Base-by-base conservation (phyloP, 345 rosid species). In the Luvunga scandens region DNA sequence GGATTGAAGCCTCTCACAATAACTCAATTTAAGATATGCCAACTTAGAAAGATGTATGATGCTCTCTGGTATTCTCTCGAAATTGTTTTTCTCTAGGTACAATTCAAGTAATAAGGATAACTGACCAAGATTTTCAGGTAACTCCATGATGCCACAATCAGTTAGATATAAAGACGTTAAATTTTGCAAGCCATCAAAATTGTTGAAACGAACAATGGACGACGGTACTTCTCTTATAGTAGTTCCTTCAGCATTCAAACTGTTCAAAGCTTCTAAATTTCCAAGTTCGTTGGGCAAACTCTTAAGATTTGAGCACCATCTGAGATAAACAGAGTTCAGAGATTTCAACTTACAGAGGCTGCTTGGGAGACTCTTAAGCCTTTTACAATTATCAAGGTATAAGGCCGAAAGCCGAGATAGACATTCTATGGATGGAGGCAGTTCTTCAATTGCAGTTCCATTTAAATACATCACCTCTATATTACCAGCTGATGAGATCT, bases 1-100 rank as follows among this genome's bases (percentile, higher is more conserved):
- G 30, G 83, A 82, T 68, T 65, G 77, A 64, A 87, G 88, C 69
- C 73, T 61, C 80, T 28, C 77, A 53, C 88, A 87, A 25, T 69
- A 69, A 63, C 50, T 57, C 34, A 87, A 33, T 10, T 42, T 0
- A 21, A 85, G 79, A 36, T 14, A 53, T 19, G 1, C 50, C 39
- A 85, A 81, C n/a, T 75, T 38, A 57, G 80, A 61, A 48, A 83
- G 88, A n/a, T 71, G 76, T 64, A 55, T 77, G 70, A 87, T 39
- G 48, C 48, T 39, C 13, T 39, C 48, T 39, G 48, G 48, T 39
- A 39, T 9, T 39, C 48, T 39, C 48, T 39, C 48, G 9, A 39
- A 39, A 39, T 39, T 39, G 48, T 39, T 39, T 9, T 9, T 39
- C 13, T 39, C 48, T 39, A 39, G 48, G 9, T 39, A 39, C 48